Percentiles rank a stretch among this genome's conserved stretches.
phyloP scores from a whole-genome alignment of 805 yeast genomes.

The Saturnispora sanitii region DNA sequence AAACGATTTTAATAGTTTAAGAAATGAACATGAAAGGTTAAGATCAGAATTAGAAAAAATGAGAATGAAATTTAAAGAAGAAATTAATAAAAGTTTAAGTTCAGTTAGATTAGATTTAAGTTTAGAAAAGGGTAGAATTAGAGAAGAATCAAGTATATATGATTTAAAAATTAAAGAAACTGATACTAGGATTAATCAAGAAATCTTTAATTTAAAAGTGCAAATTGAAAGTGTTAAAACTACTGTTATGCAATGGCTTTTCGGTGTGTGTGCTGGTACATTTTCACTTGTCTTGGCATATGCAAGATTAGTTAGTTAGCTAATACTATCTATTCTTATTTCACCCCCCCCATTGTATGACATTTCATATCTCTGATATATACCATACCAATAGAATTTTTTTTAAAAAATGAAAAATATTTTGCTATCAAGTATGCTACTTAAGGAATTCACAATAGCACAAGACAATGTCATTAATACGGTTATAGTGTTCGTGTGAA shows the following conservation, averaged over 20 bases:
- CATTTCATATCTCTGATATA: no score
- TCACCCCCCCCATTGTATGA: no score
- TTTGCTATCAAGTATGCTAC: no score
- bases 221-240: constrained; percentile 93
- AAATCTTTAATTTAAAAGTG: constrained; percentile 86
- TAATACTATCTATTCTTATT: no score
- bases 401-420: no score
- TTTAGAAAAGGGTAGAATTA: constrained; percentile 87
- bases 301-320: constrained; percentile 47
- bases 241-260: constrained; percentile 96
- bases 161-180: constrained; percentile 92
- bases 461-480: no score
- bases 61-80: constrained; percentile 78
- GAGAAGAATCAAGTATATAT: constrained; percentile 89
- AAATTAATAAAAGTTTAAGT: constrained; percentile 81
- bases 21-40: constrained; percentile 80
- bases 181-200: constrained; percentile 91
- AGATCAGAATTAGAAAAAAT: constrained; percentile 78
- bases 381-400: no score
- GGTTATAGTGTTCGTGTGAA: no score
- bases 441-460: no score
- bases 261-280: constrained; percentile 97
- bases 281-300: constrained; percentile 90
- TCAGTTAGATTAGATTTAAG: constrained; percentile 85
- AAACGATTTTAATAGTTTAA: constrained; percentile 70